Evolutionary conservation across 805 yeast genomes (phyloP), one percentile per base, ranked within the genome.

Genomic region (Wickerhamiella sorbophila): DNA sequence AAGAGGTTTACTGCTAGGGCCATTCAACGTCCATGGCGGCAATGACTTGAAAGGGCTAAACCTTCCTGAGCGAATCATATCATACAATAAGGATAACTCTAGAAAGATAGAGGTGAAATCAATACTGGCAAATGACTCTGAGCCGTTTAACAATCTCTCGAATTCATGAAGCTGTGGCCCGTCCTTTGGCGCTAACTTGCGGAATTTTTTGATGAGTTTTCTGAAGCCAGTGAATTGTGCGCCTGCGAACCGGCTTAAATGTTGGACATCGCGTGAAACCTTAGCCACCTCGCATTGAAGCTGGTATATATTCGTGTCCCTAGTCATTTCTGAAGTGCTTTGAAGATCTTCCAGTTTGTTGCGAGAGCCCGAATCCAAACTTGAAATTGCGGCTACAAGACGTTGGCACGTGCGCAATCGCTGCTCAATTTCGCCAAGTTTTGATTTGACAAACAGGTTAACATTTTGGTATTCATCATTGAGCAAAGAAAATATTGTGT

Each of bases 211-310:
- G 52, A 83, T 65, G 39, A 83, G 68, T 60, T 83, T 83, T 47
- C 77, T 67, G 38, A 80, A 65, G 4, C 66, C 93, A 2, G 84
- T 75, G 52, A 77, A 76, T 54, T 83, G 94, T 5, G 82, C 69
- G 18, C 77, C 62, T 14, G 81, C 72, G 54, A 79, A 83, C 47
- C 84, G 67, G n/a, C 82, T 69, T 37, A 83, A 61, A 46, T 77
- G 71, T 51, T 78, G 82, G 21, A 80, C 62, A 36, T 74, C 77
- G 15, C 52, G 62, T 43, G 69, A 71, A 35, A 67, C 69, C 47
- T 48, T 61, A 38, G 53, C 65, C 54, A 62, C 65, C 53, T 64
- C 74, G 32, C 52, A 55, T 26, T 52, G 56, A 17, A 61, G 51
- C 36, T 53, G 50, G 48, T 46, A 52, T 31, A 52, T 31, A 12